Conservation (phyloP, 2,329 filamentous ascomycete species). For the Xylariaceae sp. region DNA sequence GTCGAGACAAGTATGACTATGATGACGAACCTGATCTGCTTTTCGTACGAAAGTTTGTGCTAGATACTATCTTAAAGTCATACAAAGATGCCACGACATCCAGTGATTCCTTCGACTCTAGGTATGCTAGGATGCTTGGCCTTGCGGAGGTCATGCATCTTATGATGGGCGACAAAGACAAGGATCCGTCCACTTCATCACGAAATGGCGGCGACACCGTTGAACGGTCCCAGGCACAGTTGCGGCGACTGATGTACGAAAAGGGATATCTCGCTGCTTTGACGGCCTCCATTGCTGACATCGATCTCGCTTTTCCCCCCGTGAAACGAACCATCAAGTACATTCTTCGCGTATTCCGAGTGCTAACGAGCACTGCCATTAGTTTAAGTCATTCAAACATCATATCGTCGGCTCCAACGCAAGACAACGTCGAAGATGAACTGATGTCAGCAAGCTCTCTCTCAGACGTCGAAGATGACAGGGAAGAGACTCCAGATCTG, state of each 20-base stretch:
- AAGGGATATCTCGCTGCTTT: slow-evolving; percentile 90
- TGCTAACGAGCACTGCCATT: slow-evolving; percentile 81
- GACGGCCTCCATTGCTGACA: slow-evolving; percentile 87
- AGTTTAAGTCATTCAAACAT: slow-evolving; percentile 78
- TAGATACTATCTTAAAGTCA: slow-evolving; percentile 87
- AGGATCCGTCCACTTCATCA: slow-evolving; percentile 43
- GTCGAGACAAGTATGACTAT: slow-evolving; percentile 55
- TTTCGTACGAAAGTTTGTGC: slow-evolving; percentile 90
- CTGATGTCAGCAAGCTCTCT: slow-evolving; percentile 83
- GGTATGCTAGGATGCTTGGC: slow-evolving; percentile 82
- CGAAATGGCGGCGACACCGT: slow-evolving; percentile 34
- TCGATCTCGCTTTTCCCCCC: slow-evolving; percentile 90
- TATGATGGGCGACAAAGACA: slow-evolving; percentile 80
- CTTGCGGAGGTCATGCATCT: slow-evolving; percentile 89
- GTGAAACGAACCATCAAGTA: slow-evolving; percentile 95
- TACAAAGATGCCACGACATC: slow-evolving; percentile 84
- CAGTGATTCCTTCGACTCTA: slow-evolving; percentile 73
- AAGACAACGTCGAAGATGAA: slow-evolving; percentile 74
- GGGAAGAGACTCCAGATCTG: slow-evolving; percentile 92
- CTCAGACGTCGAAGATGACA: slow-evolving; percentile 79
- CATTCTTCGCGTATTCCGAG: slow-evolving; percentile 83
- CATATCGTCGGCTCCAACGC: slow-evolving; percentile 61
- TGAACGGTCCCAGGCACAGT: slow-evolving; percentile 67
- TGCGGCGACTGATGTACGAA: slow-evolving; percentile 95
- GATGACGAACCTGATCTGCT: slow-evolving; percentile 80